These are phyloP conservation scores for Fusarium redolens DNA, from an alignment of 2,329 filamentous ascomycete genomes.

Conservation along the genomic window DNA sequence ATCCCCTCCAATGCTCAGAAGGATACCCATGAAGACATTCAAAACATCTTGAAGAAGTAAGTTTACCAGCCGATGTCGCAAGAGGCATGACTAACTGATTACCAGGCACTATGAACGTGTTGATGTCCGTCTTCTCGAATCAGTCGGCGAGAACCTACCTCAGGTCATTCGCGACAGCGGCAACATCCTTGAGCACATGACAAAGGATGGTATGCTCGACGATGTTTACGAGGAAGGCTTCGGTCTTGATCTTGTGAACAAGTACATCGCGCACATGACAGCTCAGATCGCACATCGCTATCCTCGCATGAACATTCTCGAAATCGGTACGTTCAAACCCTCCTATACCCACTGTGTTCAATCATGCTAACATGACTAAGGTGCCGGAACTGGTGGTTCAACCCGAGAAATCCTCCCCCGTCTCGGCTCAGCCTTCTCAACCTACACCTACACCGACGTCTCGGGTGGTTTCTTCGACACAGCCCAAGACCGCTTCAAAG, in stretches of 20 bases:
- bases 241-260: not conserved
- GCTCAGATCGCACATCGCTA: not conserved
- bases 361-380: not conserved
- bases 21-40: not conserved
- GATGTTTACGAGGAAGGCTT: conserved; percentile 44
- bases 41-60: not conserved
- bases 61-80: rapidly evolving
- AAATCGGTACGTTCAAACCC: not conserved
- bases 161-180: conserved; percentile 47
- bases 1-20: not conserved
- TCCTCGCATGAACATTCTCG: not conserved
- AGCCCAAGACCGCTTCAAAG: not conserved
- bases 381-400: not conserved
- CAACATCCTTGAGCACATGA: conserved; percentile 53
- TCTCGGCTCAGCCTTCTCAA: not conserved
- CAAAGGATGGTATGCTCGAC: conserved; percentile 47
- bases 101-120: not conserved
- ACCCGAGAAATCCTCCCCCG: not conserved
- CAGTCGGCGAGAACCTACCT: conserved; percentile 44
- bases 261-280: not conserved
- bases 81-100: not conserved
- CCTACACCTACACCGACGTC: conserved; percentile 14
- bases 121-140: not conserved
- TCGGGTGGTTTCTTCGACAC: conserved; percentile 4
- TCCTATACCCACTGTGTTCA: rapidly evolving